These are phyloP conservation scores for Phlebopus sp. DNA, from an alignment of 1,284 basidiomycete genomes.

Conservation along the genomic window DNA sequence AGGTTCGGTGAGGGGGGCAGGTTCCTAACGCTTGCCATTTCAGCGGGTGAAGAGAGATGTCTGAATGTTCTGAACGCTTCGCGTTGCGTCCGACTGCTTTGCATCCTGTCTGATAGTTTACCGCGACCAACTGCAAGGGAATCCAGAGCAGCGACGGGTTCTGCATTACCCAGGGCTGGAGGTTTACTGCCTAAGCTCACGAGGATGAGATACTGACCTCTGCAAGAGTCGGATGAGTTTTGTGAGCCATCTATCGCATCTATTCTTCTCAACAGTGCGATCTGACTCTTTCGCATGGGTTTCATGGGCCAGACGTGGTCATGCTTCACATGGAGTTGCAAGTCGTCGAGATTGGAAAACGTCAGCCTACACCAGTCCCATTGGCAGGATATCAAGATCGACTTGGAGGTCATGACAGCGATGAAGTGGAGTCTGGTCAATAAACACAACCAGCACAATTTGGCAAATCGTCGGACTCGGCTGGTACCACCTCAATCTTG, in stretches of 20 bases:
- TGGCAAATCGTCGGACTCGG: too few relatives aligned
- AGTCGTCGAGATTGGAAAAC: conserved; percentile 37
- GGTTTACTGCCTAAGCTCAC: background rate
- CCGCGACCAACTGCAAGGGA: background rate
- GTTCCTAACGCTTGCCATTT: conserved; percentile 11
- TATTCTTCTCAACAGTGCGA: conserved; percentile 29
- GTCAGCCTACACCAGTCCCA: conserved; percentile 50
- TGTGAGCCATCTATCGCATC: conserved; percentile 26
- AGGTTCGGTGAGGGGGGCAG: conserved; percentile 35
- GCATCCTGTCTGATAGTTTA: conserved; percentile 3
- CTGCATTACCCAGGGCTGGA: conserved; percentile 15
- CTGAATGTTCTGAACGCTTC: conserved; percentile 14
- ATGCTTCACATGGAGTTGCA: conserved; percentile 43
- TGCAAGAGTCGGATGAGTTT: conserved; percentile 8
- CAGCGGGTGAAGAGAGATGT: conserved; percentile 33
- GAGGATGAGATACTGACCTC: conserved; percentile 20
- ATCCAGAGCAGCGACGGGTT: background rate
- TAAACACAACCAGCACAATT: too few relatives aligned
- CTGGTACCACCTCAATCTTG: background rate
- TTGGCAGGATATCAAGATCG: conserved; percentile 29
- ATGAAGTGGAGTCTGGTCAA: too few relatives aligned
- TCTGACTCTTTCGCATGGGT: conserved; percentile 31
- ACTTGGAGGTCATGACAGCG: conserved; percentile 1
- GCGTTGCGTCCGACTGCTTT: background rate
- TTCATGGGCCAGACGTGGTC: conserved; percentile 44